These are phyloP conservation scores for Knufia fluminis DNA, from an alignment of 2,329 filamentous ascomycete species.

Conservation along the genomic window DNA sequence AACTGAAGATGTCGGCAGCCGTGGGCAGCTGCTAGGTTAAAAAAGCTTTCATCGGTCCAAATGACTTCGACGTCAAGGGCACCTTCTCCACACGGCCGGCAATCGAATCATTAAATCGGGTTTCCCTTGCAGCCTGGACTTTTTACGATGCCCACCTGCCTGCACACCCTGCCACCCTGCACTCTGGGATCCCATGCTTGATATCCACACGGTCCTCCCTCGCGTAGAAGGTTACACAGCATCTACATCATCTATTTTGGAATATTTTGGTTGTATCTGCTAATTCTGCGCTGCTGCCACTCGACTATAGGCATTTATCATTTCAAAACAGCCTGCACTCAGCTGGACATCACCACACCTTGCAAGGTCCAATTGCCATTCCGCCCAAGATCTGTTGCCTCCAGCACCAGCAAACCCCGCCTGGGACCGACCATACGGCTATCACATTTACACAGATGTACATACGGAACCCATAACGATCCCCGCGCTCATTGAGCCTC, in stretches of 20 bases:
- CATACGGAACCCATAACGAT: not conserved
- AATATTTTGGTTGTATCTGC: not conserved
- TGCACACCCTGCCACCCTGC: no score
- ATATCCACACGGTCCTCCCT: slow-evolving; percentile 1
- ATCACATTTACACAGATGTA: not conserved
- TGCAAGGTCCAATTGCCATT: not conserved
- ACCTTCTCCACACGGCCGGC: no score
- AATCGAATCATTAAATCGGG: no score
- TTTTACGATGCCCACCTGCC: no score
- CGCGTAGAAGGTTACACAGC: not conserved
- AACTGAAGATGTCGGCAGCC: no score
- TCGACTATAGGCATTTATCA: not conserved
- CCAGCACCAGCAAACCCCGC: not conserved
- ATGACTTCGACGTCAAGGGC: no score
- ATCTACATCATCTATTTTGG: not conserved
- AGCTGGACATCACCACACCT: not conserved
- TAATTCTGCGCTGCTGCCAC: not conserved
- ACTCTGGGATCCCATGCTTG: not conserved
- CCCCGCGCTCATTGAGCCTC: not conserved
- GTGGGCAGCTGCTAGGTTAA: no score
- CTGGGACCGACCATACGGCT: not conserved
- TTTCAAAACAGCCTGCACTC: no score
- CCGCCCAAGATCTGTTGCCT: not conserved
- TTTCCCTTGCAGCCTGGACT: no score
- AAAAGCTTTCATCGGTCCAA: no score